phyloP scores from a whole-genome alignment of 176 grass and related monocot species.

The Thalia dealbata region DNA sequence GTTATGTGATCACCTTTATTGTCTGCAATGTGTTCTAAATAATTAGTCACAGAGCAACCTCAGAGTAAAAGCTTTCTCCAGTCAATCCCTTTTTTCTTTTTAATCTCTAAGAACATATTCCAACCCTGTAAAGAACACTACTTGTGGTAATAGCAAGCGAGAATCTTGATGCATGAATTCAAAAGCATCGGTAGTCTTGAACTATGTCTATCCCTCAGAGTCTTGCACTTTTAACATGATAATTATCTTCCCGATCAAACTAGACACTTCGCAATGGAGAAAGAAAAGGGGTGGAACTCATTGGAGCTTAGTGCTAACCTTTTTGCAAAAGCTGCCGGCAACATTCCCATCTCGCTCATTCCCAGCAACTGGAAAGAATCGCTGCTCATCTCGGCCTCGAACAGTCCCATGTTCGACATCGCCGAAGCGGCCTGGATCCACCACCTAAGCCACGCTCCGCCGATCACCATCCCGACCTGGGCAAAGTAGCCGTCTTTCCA shows the following conservation, averaged over 20 bases:
- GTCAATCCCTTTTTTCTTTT: no score
- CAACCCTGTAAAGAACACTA: no score
- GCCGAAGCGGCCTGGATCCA: constrained; percentile 87
- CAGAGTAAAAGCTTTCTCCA: neutral
- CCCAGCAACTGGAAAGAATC: constrained; percentile 94
- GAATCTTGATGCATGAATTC: no score
- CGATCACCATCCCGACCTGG: constrained; percentile 53
- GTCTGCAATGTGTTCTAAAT: neutral
- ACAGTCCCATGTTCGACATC: constrained; percentile 98
- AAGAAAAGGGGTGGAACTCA: neutral
- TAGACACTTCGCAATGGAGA: no score
- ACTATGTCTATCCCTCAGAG: no score
- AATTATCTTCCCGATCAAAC: no score
- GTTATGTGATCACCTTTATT: neutral
- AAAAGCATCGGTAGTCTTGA: no score
- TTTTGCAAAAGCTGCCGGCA: constrained; percentile 58
- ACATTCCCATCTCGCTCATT: constrained; percentile 89
- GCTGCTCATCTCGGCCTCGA: constrained; percentile 95
- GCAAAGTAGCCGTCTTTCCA: constrained; percentile 95
- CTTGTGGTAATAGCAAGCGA: no score
- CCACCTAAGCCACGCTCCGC: constrained; percentile 63
- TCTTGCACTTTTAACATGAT: no score
- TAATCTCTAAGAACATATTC: no score
- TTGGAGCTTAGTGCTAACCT: constrained; percentile 26
- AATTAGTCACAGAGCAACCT: neutral